A percentile compares a stretch with the other conserved stretches of the same genome.
Evolutionary conservation across 1,284 basidiomycete species (phyloP).

Genomic region (Thelephora terrestris): DNA sequence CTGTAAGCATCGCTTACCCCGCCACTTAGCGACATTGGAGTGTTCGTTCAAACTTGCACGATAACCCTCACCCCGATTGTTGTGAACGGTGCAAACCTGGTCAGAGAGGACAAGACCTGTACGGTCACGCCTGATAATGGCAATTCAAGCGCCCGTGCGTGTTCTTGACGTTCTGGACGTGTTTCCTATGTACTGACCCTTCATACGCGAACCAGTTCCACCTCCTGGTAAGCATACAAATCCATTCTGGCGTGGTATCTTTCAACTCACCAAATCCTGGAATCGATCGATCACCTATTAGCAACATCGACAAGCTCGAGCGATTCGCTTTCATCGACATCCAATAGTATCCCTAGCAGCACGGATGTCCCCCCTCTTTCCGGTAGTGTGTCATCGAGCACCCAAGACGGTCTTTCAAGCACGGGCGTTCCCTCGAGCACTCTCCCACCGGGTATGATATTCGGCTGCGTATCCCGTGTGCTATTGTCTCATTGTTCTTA

Average conservation of each 20-base stretch:
- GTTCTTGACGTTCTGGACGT: neutral
- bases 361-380: neutral
- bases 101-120: slow-evolving; percentile 52
- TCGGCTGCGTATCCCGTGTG: too few relatives aligned
- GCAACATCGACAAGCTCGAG: slow-evolving; percentile 5
- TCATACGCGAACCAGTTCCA: neutral
- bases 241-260: neutral
- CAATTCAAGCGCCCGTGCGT: neutral
- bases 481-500: too few relatives aligned
- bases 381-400: too few relatives aligned
- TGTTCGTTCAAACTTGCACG: slow-evolving; percentile 51
- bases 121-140: slow-evolving; percentile 26
- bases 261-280: neutral
- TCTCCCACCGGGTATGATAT: too few relatives aligned
- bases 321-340: slow-evolving; percentile 1
- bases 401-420: too few relatives aligned
- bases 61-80: slow-evolving; percentile 46
- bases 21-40: slow-evolving; percentile 29
- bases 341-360: slow-evolving; percentile 9
- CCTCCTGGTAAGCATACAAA: neutral
- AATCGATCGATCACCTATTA: slow-evolving; percentile 5
- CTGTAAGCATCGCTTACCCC: neutral
- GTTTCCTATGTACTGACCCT: neutral
- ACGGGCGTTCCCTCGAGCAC: too few relatives aligned
- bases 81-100: slow-evolving; percentile 34